Percentiles rank a stretch among this genome's conserved stretches.
phyloP scores from a whole-genome alignment of 768 basidiomycete species.

The Lentinus brumalis region DNA sequence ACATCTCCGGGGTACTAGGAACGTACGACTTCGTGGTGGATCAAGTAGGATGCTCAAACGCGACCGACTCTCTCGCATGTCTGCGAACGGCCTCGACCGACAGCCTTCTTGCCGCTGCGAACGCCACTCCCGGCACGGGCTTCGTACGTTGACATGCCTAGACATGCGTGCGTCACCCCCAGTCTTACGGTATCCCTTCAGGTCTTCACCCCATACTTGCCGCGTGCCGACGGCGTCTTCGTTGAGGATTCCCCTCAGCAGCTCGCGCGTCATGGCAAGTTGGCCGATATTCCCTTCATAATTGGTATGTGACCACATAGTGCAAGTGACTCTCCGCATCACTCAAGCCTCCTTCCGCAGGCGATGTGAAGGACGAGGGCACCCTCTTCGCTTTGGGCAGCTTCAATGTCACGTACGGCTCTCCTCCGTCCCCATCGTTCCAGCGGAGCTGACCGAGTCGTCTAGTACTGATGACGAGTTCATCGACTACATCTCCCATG shows the following conservation, averaged over 20 bases:
- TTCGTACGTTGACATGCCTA: conserved; percentile 17
- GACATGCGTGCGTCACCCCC: no score
- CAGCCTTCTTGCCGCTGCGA: conserved; percentile 33
- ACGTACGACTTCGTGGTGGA: conserved; percentile 14
- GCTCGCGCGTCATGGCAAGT: conserved; percentile 44
- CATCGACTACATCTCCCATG: not conserved
- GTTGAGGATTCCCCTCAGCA: conserved; percentile 41
- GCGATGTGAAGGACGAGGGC: conserved; percentile 54
- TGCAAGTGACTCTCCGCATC: not conserved
- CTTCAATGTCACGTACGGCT: conserved; percentile 33
- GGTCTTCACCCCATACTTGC: conserved; percentile 42
- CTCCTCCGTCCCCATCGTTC: no score
- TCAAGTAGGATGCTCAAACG: conserved; percentile 10
- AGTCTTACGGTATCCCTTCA: conserved; percentile 6
- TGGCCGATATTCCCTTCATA: conserved; percentile 53
- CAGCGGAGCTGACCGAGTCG: no score
- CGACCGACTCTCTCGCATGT: conserved; percentile 20
- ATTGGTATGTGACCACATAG: conserved; percentile 34
- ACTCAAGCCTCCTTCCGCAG: not conserved
- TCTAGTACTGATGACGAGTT: conserved; percentile 4
- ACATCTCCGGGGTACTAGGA: conserved; percentile 6
- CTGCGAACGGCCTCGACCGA: conserved; percentile 39
- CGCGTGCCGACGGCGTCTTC: conserved; percentile 52
- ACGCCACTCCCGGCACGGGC: conserved; percentile 33
- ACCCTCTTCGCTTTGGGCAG: conserved; percentile 39